Conservation (phyloP, 345 rosid species). For the Turnera subulata region DNA sequence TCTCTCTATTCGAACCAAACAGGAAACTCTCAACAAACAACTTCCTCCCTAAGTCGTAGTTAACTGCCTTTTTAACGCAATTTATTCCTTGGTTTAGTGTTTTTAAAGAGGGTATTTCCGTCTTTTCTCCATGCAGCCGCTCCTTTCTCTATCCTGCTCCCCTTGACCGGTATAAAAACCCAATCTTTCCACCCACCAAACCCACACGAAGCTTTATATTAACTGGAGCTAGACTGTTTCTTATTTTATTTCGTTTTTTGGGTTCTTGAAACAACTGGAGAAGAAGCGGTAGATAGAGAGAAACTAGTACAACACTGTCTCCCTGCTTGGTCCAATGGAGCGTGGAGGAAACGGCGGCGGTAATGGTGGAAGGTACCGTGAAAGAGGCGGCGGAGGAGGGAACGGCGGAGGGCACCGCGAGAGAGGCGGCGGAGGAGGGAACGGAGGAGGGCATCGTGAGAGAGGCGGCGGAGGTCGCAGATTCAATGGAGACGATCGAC, state of each 20-base stretch:
- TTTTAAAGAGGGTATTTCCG: neutral
- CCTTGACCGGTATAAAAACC: too few species aligned
- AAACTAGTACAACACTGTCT: neutral
- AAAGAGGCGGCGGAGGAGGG: conserved; percentile 15
- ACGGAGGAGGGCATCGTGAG: too few species aligned
- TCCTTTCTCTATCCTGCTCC: too few species aligned
- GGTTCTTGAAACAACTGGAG: neutral
- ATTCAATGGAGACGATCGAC: neutral
- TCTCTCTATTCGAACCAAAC: neutral
- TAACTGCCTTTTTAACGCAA: too few species aligned
- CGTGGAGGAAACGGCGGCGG: conserved; percentile 33
- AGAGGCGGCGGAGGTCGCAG: conserved; percentile 4
- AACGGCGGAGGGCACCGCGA: conserved; percentile 11
- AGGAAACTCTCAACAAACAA: neutral
- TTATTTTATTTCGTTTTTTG: neutral
- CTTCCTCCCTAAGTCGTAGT: neutral
- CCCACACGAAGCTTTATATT: too few species aligned
- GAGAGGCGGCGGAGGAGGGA: conserved; percentile 12
- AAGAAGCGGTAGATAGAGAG: neutral
- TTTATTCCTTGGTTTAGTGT: neutral
- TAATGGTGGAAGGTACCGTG: conserved; percentile 16
- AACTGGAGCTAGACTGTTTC: too few species aligned
- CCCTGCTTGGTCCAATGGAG: conserved; percentile 45
- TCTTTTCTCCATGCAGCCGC: neutral
- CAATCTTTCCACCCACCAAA: too few species aligned